Evolutionary conservation across 106 monocot species (phyloP).

Genomic region (Dendrobium officinale): DNA sequence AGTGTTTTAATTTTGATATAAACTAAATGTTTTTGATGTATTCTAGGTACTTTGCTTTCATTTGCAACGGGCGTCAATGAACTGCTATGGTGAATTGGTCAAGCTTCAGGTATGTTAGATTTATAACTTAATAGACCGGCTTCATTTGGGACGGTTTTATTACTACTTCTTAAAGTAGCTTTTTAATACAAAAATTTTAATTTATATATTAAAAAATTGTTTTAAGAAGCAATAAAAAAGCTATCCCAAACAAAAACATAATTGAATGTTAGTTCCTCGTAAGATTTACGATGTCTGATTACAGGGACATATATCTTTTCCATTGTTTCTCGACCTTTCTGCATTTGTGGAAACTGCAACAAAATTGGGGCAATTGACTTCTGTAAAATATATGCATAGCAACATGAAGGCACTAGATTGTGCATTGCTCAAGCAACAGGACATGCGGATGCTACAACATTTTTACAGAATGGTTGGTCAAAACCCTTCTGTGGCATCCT

Average conservation of each 20-base stretch:
- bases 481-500: background rate
- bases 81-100: conserved; percentile 49
- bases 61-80: conserved; percentile 75
- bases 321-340: conserved; percentile 46
- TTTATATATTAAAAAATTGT: no score
- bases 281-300: conserved; percentile 5
- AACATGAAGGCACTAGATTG: conserved; percentile 5
- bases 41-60: conserved; percentile 83
- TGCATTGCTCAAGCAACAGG: conserved; percentile 7
- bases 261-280: background rate
- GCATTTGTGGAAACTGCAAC: conserved; percentile 28
- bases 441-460: conserved; percentile 16
- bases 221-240: no score
- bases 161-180: no score
- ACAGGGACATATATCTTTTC: conserved; percentile 66
- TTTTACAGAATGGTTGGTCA: conserved; percentile 14
- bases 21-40: conserved; percentile 5
- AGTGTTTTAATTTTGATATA: background rate
- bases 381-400: conserved; percentile 8
- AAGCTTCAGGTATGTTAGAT: conserved; percentile 52
- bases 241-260: no score
- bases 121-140: background rate
- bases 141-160: no score
- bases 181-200: no score
- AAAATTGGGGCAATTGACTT: conserved; percentile 16